Evolutionary conservation across 345 rosid genomes (phyloP).

Genomic region (Dipteronia sinensis): DNA sequence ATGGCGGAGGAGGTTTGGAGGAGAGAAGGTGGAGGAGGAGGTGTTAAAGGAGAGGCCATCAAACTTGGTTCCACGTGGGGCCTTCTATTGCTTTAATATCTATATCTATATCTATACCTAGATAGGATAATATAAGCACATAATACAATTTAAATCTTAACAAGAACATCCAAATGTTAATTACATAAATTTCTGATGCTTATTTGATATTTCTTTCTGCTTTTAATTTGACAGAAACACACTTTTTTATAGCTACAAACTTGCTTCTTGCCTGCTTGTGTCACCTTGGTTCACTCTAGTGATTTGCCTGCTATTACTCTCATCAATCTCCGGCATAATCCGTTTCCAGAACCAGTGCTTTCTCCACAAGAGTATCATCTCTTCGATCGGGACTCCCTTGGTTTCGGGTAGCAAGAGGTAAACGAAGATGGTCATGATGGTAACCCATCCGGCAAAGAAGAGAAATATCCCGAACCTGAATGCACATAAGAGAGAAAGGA

Average conservation of each 20-base stretch:
- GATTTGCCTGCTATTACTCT: constrained; percentile 19
- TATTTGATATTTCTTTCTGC: no score
- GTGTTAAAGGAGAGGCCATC: constrained; percentile 42
- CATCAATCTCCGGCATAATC: constrained; percentile 45
- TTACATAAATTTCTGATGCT: neutral
- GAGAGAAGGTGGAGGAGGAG: constrained; percentile 27
- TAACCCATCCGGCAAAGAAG: constrained; percentile 81
- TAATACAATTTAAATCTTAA: no score
- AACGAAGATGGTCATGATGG: constrained; percentile 82
- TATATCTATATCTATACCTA: no score
- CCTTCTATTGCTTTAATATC: neutral
- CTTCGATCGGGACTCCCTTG: constrained; percentile 92
- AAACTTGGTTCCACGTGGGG: neutral
- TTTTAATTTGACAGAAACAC: no score
- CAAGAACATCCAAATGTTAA: neutral
- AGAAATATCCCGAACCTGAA: constrained; percentile 86
- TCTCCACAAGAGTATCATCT: constrained; percentile 81
- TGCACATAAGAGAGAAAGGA: constrained; percentile 73
- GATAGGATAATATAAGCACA: no score
- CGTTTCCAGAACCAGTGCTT: constrained; percentile 96
- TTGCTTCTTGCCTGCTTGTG: neutral
- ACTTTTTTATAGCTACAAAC: no score
- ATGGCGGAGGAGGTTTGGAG: constrained; percentile 25
- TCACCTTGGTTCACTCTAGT: constrained; percentile 16
- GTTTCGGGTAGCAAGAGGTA: constrained; percentile 77